phyloP scores from a whole-genome alignment of 192 early-diverging fungal species.

The Paraglomus brasilianum region DNA sequence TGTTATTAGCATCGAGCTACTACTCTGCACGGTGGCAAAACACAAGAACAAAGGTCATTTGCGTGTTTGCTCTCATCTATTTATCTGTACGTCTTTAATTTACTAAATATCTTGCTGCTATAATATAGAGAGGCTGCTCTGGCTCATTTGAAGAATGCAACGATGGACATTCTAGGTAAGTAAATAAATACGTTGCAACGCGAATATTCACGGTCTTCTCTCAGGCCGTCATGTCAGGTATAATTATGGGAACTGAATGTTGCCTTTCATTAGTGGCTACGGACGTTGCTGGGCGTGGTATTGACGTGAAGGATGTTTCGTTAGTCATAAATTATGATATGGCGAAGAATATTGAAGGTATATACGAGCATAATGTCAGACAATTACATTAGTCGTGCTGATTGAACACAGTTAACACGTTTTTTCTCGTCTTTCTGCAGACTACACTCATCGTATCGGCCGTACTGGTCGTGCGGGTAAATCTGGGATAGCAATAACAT shows the following conservation, averaged over 20 bases:
- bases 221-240: neutral
- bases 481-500: conserved; percentile 86
- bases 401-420: conserved; percentile 15
- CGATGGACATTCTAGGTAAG: conserved; percentile 69
- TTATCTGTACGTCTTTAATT: neutral
- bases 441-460: conserved; percentile 98
- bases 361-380: neutral
- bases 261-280: conserved; percentile 69
- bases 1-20: conserved; percentile 59
- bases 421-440: conserved; percentile 38
- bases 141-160: conserved; percentile 75
- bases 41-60: conserved; percentile 82
- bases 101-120: neutral
- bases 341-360: conserved; percentile 95
- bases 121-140: conserved; percentile 73
- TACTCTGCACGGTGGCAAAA: conserved; percentile 93
- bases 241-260: neutral
- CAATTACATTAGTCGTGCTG: neutral
- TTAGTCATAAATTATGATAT: conserved; percentile 98
- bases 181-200: neutral
- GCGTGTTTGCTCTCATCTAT: neutral
- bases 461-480: conserved; percentile 98
- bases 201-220: neutral
- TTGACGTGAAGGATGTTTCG: conserved; percentile 97
- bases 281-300: conserved; percentile 98